Percentiles rank a stretch among this genome's conserved stretches.
phyloP scores from a whole-genome alignment of 1,284 basidiomycete genomes.

The Serendipita sp. region DNA sequence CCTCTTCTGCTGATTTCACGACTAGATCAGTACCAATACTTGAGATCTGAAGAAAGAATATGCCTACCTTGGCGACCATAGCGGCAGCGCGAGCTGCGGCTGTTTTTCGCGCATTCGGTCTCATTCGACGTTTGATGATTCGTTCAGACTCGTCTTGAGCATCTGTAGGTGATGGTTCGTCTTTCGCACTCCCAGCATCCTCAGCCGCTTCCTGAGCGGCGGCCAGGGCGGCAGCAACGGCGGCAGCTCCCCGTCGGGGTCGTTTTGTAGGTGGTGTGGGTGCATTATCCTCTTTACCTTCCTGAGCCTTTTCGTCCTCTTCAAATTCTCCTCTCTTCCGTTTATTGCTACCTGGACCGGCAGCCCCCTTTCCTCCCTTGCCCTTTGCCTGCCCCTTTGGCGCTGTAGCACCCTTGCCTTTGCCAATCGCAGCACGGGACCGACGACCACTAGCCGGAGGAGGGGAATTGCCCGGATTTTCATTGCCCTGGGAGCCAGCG shows the following conservation, averaged over 20 bases:
- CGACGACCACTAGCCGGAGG: not conserved
- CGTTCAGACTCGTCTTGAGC: not conserved
- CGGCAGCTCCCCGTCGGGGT: not conserved
- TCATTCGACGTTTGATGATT: not conserved
- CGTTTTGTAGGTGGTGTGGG: slow-evolving; percentile 5
- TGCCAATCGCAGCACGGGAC: not conserved
- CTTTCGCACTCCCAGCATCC: not conserved
- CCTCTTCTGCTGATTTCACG: not conserved
- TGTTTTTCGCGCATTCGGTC: slow-evolving; percentile 6
- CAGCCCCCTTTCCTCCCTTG: not conserved
- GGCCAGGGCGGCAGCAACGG: not conserved
- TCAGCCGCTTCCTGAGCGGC: slow-evolving; percentile 3
- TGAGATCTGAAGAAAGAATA: not conserved
- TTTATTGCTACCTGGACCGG: not conserved
- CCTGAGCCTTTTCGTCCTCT: not conserved
- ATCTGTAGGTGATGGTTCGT: not conserved
- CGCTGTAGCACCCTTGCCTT: not conserved
- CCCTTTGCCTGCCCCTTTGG: not conserved
- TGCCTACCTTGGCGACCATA: not conserved
- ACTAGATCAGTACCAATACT: not conserved
- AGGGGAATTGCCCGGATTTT: not conserved
- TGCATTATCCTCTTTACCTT: not conserved
- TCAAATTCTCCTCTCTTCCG: not conserved
- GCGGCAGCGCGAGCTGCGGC: slow-evolving; percentile 1
- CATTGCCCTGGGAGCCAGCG: not conserved